Evolutionary conservation across 306 rosid species (phyloP).

Genomic region (Glycine latifolia): DNA sequence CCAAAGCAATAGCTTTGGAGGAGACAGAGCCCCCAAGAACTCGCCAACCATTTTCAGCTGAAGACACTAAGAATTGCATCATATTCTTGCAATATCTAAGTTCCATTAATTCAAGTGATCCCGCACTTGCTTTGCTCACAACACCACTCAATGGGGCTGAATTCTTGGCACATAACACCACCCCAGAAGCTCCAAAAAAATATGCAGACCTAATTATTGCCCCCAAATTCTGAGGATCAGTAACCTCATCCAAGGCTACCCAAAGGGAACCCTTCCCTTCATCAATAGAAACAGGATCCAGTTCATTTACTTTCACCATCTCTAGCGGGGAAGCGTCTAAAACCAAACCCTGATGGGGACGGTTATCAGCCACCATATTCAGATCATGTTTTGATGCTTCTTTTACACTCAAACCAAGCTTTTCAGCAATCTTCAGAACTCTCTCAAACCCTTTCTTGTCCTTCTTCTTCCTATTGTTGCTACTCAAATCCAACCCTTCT

Average conservation of each 20-base stretch:
- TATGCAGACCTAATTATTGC: conserved; percentile 92
- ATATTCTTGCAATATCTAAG: conserved; percentile 90
- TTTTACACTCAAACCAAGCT: conserved; percentile 65
- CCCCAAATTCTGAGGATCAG: conserved; percentile 95
- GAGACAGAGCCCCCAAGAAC: conserved; percentile 93
- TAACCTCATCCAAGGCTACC: conserved; percentile 96
- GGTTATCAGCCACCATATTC: conserved; percentile 92
- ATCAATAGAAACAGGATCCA: conserved; percentile 72
- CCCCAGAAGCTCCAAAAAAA: conserved; percentile 91
- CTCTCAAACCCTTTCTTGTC: conserved; percentile 95
- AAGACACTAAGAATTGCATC: conserved; percentile 95
- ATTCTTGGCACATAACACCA: conserved; percentile 90
- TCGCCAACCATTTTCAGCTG: conserved; percentile 90
- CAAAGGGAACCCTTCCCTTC: conserved; percentile 80
- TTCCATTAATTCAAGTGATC: conserved; percentile 90
- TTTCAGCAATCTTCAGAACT: conserved; percentile 78
- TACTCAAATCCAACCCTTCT: conserved; percentile 88
- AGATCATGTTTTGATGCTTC: conserved; percentile 89
- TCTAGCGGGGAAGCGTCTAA: conserved; percentile 90
- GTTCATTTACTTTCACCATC: conserved; percentile 80
- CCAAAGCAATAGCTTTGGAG: conserved; percentile 68
- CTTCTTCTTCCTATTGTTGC: conserved; percentile 89
- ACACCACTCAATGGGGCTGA: conserved; percentile 93
- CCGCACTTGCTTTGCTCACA: conserved; percentile 98
- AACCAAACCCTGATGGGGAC: conserved; percentile 94